Evolutionary conservation across 176 grass and related monocot genomes (phyloP).

Genomic region (Juncus effusus): DNA sequence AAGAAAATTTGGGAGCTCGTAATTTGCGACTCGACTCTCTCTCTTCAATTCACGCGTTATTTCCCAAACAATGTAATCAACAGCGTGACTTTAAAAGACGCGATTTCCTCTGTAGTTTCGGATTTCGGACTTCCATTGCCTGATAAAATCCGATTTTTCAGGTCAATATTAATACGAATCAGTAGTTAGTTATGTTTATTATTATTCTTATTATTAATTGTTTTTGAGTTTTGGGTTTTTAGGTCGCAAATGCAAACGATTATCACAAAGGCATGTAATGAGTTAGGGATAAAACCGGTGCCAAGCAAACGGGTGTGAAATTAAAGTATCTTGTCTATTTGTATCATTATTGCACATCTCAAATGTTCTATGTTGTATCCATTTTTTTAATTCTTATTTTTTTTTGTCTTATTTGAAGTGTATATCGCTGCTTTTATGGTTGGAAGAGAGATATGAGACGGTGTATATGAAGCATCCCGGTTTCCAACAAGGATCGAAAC

Average conservation of each 20-base stretch:
- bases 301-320: slow-evolving; percentile 61
- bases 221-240: slow-evolving; percentile 7
- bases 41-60: slow-evolving; percentile 94
- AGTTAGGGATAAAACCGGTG: slow-evolving; percentile 80
- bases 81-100: slow-evolving; percentile 84
- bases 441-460: slow-evolving; percentile 85
- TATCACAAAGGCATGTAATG: slow-evolving; percentile 76
- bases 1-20: slow-evolving; percentile 99
- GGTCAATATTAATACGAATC: slow-evolving; percentile 16
- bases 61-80: slow-evolving; percentile 99
- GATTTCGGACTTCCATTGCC: slow-evolving; percentile 62
- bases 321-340: slow-evolving; percentile 10
- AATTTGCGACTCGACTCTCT: slow-evolving; percentile 81
- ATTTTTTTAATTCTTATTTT: slow-evolving; percentile 8
- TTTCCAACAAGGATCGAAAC: slow-evolving; percentile 71
- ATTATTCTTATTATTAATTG: not conserved
- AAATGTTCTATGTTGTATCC: not conserved
- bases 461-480: slow-evolving; percentile 82
- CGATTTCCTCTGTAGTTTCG: slow-evolving; percentile 53
- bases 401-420: slow-evolving; percentile 39
- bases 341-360: slow-evolving; percentile 8
- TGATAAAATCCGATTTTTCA: slow-evolving; percentile 84
- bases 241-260: slow-evolving; percentile 92
- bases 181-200: slow-evolving; percentile 2
- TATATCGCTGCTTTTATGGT: slow-evolving; percentile 70